Evolutionary conservation across 169 alveolate species (phyloP), one percentile per base, ranked within the genome.

Genomic region (Eimeria sp.): DNA sequence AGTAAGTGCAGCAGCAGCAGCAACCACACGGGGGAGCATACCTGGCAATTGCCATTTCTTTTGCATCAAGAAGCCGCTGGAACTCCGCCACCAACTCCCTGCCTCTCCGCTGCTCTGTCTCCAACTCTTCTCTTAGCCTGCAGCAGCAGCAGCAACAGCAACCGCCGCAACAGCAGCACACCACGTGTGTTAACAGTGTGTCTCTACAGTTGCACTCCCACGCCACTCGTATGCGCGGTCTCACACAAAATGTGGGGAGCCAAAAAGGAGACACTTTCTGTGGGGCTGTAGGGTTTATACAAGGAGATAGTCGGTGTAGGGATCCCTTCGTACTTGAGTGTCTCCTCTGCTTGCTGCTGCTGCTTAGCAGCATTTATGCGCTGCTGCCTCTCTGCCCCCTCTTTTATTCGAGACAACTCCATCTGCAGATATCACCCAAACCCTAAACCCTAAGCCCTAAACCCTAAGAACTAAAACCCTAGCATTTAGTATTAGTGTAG

Each of bases 41-140:
- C 89, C 65, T 78, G 27, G 89, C 65, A 11, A 78, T 78, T 10
- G 89, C 65, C 40, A 20, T 22, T 45, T 78, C 89, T 30, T 78
- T 78, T 49, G 89, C 89, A 49, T 78, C 89, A 18, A 78, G 89
- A 78, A 78, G 89, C 63, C 89, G 11, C 34, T 78, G 67, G 27
- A 78, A 78, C 34, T 78, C 67, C 40, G 65, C 89, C 11, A 78
- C 89, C 13, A 78, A 65, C 7, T 78, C 89, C 11, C 89, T n/a
- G 1, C 89, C 89, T 78, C 67, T 78, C 27, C 47, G 61, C 34
- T 78, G 89, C 63, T 78, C 89, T 25, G 40, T 49, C 67, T 34
- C 89, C 89, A 78, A 30, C 51, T 78, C 89, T 3, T 22, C 30
- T 65, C 65, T 18, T 65, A 78, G 70, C n/a, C 89, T 78, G 89